phyloP scores from a whole-genome alignment of 768 basidiomycete genomes.

The Trametes villosa region DNA sequence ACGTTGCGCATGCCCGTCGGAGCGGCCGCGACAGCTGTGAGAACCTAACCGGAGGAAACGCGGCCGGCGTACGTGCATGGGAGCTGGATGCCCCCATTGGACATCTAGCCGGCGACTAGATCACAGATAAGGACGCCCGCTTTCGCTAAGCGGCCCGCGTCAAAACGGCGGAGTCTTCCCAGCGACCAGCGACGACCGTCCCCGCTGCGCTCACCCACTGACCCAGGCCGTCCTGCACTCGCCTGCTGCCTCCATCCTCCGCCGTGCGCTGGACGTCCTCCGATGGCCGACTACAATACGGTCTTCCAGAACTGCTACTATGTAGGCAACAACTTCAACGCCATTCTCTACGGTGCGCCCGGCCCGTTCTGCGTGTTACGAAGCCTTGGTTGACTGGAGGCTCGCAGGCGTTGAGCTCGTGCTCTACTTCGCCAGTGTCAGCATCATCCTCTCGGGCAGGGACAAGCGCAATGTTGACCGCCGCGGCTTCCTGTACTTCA shows the following conservation, averaged over 20 bases:
- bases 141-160: no score
- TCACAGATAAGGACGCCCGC: not conserved
- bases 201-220: no score
- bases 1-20: not conserved
- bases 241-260: not conserved
- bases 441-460: conserved; percentile 17
- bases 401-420: conserved; percentile 33
- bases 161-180: no score
- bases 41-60: not conserved
- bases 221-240: not conserved
- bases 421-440: conserved; percentile 32
- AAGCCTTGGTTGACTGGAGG: no score
- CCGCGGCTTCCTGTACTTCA: conserved; percentile 19
- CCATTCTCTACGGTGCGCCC: conserved; percentile 33
- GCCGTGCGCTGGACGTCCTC: conserved; percentile 1
- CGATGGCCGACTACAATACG: not conserved
- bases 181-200: not conserved
- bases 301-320: conserved; percentile 32
- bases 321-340: conserved; percentile 34
- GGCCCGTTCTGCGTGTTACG: not conserved
- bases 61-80: not conserved
- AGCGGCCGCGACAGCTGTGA: not conserved
- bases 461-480: not conserved
- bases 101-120: not conserved
- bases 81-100: not conserved